Base-by-base conservation (phyloP, 2,329 filamentous ascomycete species). In the Onygenales sp. region DNA sequence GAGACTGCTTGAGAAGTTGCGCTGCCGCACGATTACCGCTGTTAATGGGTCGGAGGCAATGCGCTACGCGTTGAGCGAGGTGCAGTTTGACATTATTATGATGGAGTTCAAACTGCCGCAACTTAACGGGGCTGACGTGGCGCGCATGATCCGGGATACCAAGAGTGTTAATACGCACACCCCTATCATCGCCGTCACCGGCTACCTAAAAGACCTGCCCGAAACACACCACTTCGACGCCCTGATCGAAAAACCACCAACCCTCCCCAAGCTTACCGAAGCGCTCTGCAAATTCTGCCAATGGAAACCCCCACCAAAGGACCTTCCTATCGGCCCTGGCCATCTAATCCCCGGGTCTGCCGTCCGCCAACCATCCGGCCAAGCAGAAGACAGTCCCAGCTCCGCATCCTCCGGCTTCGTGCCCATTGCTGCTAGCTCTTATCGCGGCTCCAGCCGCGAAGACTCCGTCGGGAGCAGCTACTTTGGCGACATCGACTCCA, bases 61-160 rank as follows among this genome's bases (percentile, higher is more conserved):
- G 63, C 84, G 92, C 21, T 95, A 93, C 70, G 90, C 93, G 32
- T 88, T 95, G 78, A 92, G 92, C 64, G 92, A 97, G 66, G 92
- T 98, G 66, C 95, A 97, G 65, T 98, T 97, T 65, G 93, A 98
- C 70, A 89, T 96, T 62, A 96, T 98, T 67, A 93, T 98, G 77
- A 92, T 95, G 70, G 93, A 98, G 71, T 96, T 90, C 74, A 94
- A 92, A 67, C 76, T 98, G 45, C 92, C 93, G 8, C 89, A 95
- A 65, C 90, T 97, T 64, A 97, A 90, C 62, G 93, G 93, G 27
- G 87, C 89, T 10, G 93, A 98, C 66, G 89, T 98, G 54, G 92
- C 93, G 50, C 86, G 93, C 36, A 98, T 98, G 93, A 90, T 98
- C 60, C 85, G 93, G 47, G 92, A 97, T 66, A 96, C 92, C 1